phyloP scores from a whole-genome alignment of 2,329 filamentous ascomycete genomes.

The Diaporthe sp. region DNA sequence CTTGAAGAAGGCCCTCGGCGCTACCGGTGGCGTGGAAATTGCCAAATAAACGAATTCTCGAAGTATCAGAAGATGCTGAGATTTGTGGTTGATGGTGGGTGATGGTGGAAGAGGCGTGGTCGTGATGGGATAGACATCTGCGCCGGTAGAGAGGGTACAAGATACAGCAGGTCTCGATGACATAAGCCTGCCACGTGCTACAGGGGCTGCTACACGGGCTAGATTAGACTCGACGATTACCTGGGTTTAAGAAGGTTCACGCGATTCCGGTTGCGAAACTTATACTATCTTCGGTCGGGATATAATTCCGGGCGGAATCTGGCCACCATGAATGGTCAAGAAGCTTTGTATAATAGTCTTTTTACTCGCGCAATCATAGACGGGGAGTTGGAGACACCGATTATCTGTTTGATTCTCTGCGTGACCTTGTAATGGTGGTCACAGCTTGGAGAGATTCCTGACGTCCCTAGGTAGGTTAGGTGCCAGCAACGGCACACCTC shows the following conservation, averaged over 20 bases:
- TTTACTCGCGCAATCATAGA: conserved; percentile 45
- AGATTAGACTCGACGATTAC: conserved; percentile 23
- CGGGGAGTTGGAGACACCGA: conserved; percentile 44
- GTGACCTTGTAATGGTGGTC: not conserved
- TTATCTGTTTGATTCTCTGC: not conserved
- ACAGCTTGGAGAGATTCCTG: not conserved
- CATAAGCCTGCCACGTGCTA: not conserved
- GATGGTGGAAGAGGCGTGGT: not conserved
- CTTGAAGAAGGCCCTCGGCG: conserved; percentile 77
- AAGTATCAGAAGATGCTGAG: not conserved
- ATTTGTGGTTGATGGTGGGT: not conserved
- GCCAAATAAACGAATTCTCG: conserved; percentile 52
- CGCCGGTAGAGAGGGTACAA: conserved; percentile 13
- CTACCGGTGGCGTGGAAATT: conserved; percentile 83
- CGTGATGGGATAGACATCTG: conserved; percentile 16
- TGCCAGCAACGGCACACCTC: not conserved
- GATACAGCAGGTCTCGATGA: conserved; percentile 16
- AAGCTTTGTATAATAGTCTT: conserved; percentile 49
- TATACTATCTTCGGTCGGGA: conserved; percentile 37
- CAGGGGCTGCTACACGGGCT: conserved; percentile 7
- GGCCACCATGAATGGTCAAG: conserved; percentile 41
- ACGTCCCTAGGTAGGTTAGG: not conserved
- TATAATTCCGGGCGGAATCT: conserved; percentile 40
- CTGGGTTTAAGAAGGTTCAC: conserved; percentile 12
- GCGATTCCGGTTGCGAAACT: conserved; percentile 19